Conservation (phyloP, 192 early-diverging fungal species). For the Backusella tarrabulga region DNA sequence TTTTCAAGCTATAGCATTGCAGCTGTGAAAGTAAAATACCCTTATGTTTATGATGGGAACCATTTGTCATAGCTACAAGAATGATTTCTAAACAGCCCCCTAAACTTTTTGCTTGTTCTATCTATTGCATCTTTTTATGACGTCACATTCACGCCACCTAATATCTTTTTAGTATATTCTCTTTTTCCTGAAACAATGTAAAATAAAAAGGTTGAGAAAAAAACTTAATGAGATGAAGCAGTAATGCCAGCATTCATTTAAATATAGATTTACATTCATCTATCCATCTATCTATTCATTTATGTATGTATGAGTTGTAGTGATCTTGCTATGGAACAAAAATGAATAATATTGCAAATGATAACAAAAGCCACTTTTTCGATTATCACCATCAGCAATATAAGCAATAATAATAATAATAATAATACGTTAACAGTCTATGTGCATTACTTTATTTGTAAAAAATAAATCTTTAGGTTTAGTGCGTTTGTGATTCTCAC, state of each 20-base stretch:
- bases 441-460: neutral
- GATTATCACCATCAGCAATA: neutral
- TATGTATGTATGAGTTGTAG: neutral
- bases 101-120: neutral
- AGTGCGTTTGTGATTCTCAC: neutral
- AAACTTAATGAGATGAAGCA: neutral
- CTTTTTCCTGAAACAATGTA: slow-evolving; percentile 7
- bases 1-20: too few relatives aligned
- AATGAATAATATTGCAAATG: neutral
- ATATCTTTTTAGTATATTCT: neutral
- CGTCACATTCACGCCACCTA: neutral
- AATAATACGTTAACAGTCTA: neutral
- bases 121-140: neutral
- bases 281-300: neutral
- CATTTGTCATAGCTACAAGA: neutral
- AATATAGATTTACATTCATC: neutral
- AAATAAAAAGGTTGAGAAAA: neutral
- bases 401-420: neutral
- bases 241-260: neutral
- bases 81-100: neutral
- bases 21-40: too few relatives aligned
- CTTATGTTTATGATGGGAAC: neutral
- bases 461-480: neutral
- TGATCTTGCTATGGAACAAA: too few relatives aligned
- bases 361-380: neutral